Percentiles rank a stretch among this genome's conserved stretches.
Conservation (phyloP, 163 green algal genomes). For the Scenedesmus sp. region DNA sequence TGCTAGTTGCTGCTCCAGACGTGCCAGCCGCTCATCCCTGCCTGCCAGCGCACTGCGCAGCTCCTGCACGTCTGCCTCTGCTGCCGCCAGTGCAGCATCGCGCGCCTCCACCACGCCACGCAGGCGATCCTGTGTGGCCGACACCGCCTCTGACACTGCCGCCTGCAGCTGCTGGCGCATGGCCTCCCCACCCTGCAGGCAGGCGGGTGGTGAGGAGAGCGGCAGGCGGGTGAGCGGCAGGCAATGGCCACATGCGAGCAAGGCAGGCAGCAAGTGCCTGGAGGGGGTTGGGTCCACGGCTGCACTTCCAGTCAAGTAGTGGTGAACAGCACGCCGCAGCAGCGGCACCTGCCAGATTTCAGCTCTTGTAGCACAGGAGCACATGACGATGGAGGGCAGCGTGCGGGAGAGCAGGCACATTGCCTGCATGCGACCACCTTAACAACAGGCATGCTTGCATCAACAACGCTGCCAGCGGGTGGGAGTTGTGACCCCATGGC, state of each 20-base stretch:
- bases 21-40: constrained; percentile 23
- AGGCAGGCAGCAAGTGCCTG: not conserved
- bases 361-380: too few relatives aligned
- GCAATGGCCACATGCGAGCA: not conserved
- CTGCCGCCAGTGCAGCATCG: constrained; percentile 19
- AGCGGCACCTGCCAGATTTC: too few relatives aligned
- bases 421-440: too few relatives aligned
- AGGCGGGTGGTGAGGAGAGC: not conserved
- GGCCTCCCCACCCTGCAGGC: not conserved
- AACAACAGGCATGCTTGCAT: too few relatives aligned
- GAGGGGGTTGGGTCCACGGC: too few relatives aligned
- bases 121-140: constrained; percentile 29
- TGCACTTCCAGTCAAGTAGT: too few relatives aligned
- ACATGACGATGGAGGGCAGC: too few relatives aligned
- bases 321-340: too few relatives aligned
- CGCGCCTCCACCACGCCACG: not conserved
- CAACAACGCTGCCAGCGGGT: too few relatives aligned
- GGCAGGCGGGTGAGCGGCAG: not conserved
- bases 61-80: constrained; percentile 49
- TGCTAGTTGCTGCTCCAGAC: constrained; percentile 19
- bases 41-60: constrained; percentile 40
- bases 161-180: constrained; percentile 15
- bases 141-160: constrained; percentile 36
- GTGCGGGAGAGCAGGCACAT: too few relatives aligned
- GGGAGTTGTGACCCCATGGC: too few relatives aligned